A percentile compares a stretch with the other conserved stretches of the same genome.
Conservation (phyloP, 2,329 filamentous ascomycete genomes). For the Fusarium devonianum region DNA sequence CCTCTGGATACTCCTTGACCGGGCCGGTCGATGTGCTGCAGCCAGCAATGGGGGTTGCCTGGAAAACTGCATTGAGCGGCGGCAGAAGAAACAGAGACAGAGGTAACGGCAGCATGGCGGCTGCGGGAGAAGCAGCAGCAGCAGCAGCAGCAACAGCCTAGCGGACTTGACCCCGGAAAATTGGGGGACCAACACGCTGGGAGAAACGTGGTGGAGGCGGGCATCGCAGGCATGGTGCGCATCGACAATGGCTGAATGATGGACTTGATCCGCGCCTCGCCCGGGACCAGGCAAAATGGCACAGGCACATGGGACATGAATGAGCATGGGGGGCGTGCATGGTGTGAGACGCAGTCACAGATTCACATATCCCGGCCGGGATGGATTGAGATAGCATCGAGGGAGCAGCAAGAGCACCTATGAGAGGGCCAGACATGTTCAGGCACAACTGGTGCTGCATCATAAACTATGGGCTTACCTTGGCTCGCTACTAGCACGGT, state of each 20-base stretch:
- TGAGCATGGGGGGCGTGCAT: conserved; percentile 27
- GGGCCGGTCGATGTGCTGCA: conserved; percentile 33
- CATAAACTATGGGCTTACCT: conserved; percentile 1
- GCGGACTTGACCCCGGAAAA: conserved; percentile 18
- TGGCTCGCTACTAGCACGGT: too few species aligned
- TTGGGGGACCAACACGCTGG: conserved; percentile 9
- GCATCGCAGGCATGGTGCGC: conserved; percentile 1
- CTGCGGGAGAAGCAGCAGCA: conserved; percentile 17
- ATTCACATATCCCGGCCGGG: conserved; percentile 30
- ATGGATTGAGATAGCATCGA: conserved; percentile 23
- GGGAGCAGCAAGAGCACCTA: conserved; percentile 17
- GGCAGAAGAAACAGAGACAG: conserved; percentile 14
- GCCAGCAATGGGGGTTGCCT: conserved; percentile 19
- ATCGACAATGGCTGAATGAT: conserved; percentile 18
- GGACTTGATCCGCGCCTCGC: conserved; percentile 37
- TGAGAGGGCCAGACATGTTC: conserved; percentile 6
- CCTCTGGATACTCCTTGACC: conserved; percentile 26
- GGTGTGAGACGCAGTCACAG: conserved; percentile 22
- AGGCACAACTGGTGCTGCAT: conserved; percentile 1
- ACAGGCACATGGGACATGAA: conserved; percentile 19
- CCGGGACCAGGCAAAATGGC: conserved; percentile 37
- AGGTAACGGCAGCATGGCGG: conserved; percentile 19
- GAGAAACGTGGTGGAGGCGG: conserved; percentile 16
- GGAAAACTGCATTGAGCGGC: conserved; percentile 14
- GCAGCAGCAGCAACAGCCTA: conserved; percentile 5